These are phyloP conservation scores for Fusarium devonianum DNA, from an alignment of 2,329 filamentous ascomycete genomes.

Conservation along the genomic window DNA sequence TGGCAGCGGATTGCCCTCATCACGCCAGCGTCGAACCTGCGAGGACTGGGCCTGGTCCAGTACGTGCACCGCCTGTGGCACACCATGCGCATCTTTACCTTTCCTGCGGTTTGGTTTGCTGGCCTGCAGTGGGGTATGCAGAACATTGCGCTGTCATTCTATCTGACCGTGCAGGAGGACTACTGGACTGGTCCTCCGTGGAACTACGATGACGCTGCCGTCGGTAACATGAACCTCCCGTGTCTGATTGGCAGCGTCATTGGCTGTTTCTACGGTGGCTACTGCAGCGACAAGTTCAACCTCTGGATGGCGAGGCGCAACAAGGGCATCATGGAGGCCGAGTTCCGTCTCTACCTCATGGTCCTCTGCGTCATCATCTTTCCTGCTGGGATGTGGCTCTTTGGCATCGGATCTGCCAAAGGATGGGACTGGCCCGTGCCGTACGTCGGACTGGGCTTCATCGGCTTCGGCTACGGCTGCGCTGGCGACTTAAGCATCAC, in stretches of 20 bases:
- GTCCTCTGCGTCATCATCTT: slow-evolving; percentile 58
- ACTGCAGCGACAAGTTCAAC: slow-evolving; percentile 63
- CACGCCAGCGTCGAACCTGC: slow-evolving; percentile 62
- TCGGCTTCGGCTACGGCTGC: slow-evolving; percentile 66
- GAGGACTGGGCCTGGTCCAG: slow-evolving; percentile 61
- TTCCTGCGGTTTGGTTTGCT: slow-evolving; percentile 64
- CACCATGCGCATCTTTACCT: slow-evolving; percentile 63
- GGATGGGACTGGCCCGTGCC: slow-evolving; percentile 61
- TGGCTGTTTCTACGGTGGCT: slow-evolving; percentile 65
- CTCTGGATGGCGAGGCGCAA: slow-evolving; percentile 62
- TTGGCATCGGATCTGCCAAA: slow-evolving; percentile 59
- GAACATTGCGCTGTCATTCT: slow-evolving; percentile 67
- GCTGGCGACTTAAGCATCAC: slow-evolving; percentile 63
- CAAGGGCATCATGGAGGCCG: slow-evolving; percentile 61
- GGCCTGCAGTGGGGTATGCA: slow-evolving; percentile 67
- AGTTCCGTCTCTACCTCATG: slow-evolving; percentile 61
- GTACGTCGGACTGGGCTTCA: slow-evolving; percentile 63
- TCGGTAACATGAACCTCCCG: slow-evolving; percentile 66
- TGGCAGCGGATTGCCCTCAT: slow-evolving; percentile 63
- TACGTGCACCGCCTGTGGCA: slow-evolving; percentile 61
- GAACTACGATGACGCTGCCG: slow-evolving; percentile 61
- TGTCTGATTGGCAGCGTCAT: slow-evolving; percentile 62
- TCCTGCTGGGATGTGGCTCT: slow-evolving; percentile 59
- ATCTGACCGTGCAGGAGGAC: slow-evolving; percentile 64
- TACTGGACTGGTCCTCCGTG: slow-evolving; percentile 61